Percentiles rank a stretch among this genome's conserved stretches.
Conservation (phyloP, 768 basidiomycete genomes). For the Thelephora aurantiotincta region DNA sequence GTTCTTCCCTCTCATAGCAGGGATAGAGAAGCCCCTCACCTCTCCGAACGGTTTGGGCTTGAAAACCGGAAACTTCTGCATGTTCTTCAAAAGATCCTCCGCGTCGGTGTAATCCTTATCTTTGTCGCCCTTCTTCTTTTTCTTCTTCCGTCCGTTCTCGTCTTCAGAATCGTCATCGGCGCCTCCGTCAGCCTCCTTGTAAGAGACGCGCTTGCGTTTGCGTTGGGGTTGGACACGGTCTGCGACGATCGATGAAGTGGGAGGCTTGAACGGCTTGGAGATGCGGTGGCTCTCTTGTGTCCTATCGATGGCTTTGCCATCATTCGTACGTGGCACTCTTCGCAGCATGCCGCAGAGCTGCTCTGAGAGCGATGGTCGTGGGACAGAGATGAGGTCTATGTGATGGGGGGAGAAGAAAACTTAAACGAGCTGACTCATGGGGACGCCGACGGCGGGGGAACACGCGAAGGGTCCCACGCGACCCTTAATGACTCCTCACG, state of each 20-base stretch:
- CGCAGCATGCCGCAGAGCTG: conserved; percentile 37
- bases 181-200: conserved; percentile 50
- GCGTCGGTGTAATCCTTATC: conserved; percentile 48
- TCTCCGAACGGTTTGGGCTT: conserved; percentile 66
- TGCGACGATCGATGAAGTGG: conserved; percentile 26
- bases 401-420: background rate
- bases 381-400: background rate
- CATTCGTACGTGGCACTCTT: conserved; percentile 51
- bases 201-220: conserved; percentile 81
- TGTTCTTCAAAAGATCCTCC: conserved; percentile 30
- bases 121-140: conserved; percentile 46
- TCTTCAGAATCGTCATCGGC: conserved; percentile 43
- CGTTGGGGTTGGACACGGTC: conserved; percentile 52
- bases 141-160: conserved; percentile 34
- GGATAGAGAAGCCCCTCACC: conserved; percentile 68
- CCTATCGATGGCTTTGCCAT: conserved; percentile 54
- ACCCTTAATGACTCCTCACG: background rate
- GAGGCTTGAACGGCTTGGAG: conserved; percentile 73
- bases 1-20: conserved; percentile 59
- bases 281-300: conserved; percentile 60
- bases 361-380: background rate
- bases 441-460: background rate
- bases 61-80: conserved; percentile 66
- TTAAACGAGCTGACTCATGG: background rate
- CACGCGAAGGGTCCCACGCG: background rate